Conservation (phyloP, 176 grass and related monocot species). For the Carex littledalei region DNA sequence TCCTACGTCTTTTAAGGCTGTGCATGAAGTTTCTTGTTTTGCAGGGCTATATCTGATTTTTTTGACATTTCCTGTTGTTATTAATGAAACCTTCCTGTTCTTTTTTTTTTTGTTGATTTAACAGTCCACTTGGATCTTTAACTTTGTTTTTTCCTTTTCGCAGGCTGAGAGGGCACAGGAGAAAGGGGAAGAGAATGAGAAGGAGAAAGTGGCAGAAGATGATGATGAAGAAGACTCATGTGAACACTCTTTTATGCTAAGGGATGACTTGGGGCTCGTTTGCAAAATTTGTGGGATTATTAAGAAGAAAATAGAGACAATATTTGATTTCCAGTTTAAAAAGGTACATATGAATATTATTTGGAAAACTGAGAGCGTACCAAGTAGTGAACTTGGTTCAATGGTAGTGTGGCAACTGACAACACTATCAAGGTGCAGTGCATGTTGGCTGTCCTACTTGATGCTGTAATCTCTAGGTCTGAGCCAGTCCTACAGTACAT, state of each 20-base stretch:
- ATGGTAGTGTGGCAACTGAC: neutral
- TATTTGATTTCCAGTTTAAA: conserved; percentile 92
- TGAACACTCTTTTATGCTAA: conserved; percentile 59
- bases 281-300: conserved; percentile 93
- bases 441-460: neutral
- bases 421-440: conserved; percentile 6
- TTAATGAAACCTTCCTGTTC: neutral
- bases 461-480: neutral
- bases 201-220: conserved; percentile 36
- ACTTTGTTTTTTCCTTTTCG: neutral
- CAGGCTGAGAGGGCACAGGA: conserved; percentile 19
- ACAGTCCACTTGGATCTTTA: neutral
- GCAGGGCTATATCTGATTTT: neutral
- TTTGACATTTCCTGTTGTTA: neutral
- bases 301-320: conserved; percentile 83
- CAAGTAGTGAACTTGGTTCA: conserved; percentile 1
- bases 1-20: neutral
- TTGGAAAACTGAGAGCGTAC: neutral
- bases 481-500: neutral
- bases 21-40: neutral
- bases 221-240: conserved; percentile 43
- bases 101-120: conserved; percentile 7
- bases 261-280: conserved; percentile 90
- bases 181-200: conserved; percentile 37
- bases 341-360: conserved; percentile 42